A percentile compares a stretch with the other conserved stretches of the same genome.
Conservation (phyloP, 192 early-diverging fungal species). For the Podochytrium sp. region DNA sequence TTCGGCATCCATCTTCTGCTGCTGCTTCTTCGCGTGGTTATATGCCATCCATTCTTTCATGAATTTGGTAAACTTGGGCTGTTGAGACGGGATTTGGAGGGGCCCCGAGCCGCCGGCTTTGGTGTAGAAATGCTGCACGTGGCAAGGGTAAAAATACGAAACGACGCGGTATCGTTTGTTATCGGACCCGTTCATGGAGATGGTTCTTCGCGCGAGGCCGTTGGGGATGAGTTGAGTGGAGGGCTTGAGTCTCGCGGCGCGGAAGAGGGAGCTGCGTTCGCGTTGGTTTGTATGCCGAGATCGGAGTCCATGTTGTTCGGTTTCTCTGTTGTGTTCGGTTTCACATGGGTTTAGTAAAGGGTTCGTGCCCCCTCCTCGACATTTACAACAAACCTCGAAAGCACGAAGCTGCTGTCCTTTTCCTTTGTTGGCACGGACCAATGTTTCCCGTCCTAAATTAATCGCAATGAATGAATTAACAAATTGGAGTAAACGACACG, state of each 20-base stretch:
- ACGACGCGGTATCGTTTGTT: conserved; percentile 8
- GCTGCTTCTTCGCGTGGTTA: background rate
- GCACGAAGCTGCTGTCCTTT: background rate
- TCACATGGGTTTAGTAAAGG: too few species aligned
- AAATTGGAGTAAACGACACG: too few species aligned
- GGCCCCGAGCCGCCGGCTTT: background rate
- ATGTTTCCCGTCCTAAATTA: background rate
- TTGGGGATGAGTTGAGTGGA: background rate
- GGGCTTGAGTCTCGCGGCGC: background rate
- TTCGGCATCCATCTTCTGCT: background rate
- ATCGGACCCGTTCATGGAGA: background rate
- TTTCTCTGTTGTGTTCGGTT: background rate
- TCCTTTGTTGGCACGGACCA: background rate
- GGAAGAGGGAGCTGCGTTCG: background rate
- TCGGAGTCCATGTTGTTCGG: background rate
- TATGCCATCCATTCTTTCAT: background rate
- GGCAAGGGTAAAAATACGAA: conserved; percentile 8
- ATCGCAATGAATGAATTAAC: too few species aligned
- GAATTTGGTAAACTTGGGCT: background rate
- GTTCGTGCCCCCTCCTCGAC: too few species aligned
- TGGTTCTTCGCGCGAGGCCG: background rate
- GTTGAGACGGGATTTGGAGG: background rate
- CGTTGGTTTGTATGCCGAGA: background rate
- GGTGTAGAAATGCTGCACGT: background rate
- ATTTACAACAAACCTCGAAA: background rate